Evolutionary conservation across 805 yeast genomes (phyloP).

Genomic region (Kodamaea jinghongensis): DNA sequence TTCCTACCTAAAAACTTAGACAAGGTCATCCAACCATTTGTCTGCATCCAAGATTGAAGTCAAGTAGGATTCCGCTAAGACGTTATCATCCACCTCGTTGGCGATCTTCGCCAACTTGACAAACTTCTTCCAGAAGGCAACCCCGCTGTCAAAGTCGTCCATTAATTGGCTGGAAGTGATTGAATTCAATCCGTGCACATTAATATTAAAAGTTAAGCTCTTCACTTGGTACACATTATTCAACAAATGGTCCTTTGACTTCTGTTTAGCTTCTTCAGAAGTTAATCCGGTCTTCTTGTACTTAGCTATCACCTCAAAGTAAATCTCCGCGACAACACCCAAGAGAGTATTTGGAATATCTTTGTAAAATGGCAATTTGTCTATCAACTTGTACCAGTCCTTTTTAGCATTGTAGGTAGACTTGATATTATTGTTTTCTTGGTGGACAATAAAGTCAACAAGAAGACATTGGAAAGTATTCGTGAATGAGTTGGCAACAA

Average conservation of each 20-base stretch:
- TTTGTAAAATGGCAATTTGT: conserved; percentile 58
- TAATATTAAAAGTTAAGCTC: conserved; percentile 38
- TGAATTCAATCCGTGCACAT: conserved; percentile 41
- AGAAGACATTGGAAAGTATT: conserved; percentile 52
- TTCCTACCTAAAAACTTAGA: conserved; percentile 8
- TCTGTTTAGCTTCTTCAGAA: conserved; percentile 25
- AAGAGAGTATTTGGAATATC: conserved; percentile 58
- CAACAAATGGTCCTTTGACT: conserved; percentile 32
- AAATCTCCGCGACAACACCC: conserved; percentile 58
- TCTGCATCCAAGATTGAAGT: conserved; percentile 27
- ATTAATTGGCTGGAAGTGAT: conserved; percentile 31
- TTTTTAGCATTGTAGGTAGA: conserved; percentile 35
- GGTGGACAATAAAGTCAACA: conserved; percentile 49
- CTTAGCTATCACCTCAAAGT: conserved; percentile 43
- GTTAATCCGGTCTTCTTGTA: conserved; percentile 22
- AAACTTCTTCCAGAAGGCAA: conserved; percentile 36
- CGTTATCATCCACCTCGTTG: conserved; percentile 23
- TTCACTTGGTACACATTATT: conserved; percentile 36
- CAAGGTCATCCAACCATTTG: conserved; percentile 27
- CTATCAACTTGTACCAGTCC: conserved; percentile 59
- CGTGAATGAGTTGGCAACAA: conserved; percentile 47
- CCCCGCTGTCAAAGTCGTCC: conserved; percentile 30
- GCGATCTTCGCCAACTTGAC: conserved; percentile 23
- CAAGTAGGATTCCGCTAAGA: conserved; percentile 24
- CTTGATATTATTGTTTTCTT: conserved; percentile 48